These are phyloP conservation scores for Dryas octopetala DNA, from an alignment of 306 rosid genomes.

Conservation along the genomic window DNA sequence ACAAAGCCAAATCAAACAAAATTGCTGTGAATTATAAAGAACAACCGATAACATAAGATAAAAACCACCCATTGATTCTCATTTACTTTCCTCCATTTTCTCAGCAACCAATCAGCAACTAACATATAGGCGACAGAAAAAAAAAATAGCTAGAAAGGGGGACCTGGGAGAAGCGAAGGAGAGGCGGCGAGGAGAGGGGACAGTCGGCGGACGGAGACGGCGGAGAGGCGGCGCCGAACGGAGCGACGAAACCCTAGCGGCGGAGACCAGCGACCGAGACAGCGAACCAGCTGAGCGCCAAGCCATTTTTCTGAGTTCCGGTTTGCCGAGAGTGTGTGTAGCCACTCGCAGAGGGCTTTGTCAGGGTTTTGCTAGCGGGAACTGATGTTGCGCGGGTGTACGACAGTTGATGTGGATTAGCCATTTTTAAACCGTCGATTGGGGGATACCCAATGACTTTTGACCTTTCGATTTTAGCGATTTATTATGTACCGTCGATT, in stretches of 20 bases:
- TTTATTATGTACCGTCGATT: not conserved
- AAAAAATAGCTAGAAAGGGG: not conserved
- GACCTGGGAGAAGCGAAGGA: constrained; percentile 69
- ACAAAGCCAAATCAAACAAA: not conserved
- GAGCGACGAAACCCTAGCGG: constrained; percentile 59
- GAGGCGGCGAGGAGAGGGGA: constrained; percentile 71
- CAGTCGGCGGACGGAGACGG: constrained; percentile 59
- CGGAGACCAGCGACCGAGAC: constrained; percentile 64
- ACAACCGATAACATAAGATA: not conserved
- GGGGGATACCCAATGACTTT: too few relatives aligned
- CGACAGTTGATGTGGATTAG: not conserved
- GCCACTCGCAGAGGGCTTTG: constrained; percentile 45
- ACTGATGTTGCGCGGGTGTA: not conserved
- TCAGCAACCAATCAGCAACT: not conserved
- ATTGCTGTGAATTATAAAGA: not conserved
- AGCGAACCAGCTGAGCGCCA: constrained; percentile 73
- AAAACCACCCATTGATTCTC: not conserved
- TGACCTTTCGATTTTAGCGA: not conserved
- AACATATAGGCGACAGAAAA: not conserved
- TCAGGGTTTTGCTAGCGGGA: constrained; percentile 47
- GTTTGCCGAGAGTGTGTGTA: not conserved
- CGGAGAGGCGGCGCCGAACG: constrained; percentile 65
- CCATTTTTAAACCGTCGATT: not conserved
- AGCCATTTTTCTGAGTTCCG: constrained; percentile 48
- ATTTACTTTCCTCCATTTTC: not conserved